Evolutionary conservation across 352 stramenopile genomes (phyloP).

Genomic region (Thalassiosira livingstoniorum): DNA sequence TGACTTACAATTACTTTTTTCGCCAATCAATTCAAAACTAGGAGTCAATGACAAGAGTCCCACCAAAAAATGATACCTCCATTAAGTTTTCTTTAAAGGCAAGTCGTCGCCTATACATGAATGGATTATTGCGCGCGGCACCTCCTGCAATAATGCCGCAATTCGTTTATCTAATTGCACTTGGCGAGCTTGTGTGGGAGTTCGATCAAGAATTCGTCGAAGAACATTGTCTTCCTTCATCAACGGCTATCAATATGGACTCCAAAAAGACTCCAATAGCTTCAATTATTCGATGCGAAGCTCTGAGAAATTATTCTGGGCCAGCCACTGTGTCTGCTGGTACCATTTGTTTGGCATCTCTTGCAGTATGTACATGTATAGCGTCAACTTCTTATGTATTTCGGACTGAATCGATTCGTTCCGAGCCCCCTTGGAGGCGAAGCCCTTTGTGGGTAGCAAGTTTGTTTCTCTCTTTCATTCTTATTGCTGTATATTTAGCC

Average conservation of each 20-base stretch:
- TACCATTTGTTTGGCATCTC: slow-evolving; percentile 61
- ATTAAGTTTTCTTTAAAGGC: slow-evolving; percentile 63
- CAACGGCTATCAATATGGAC: slow-evolving; percentile 15
- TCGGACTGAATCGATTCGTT: slow-evolving; percentile 66
- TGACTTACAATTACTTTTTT: not conserved
- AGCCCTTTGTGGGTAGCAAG: slow-evolving; percentile 71
- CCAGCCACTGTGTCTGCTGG: slow-evolving; percentile 55
- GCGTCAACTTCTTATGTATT: slow-evolving; percentile 76
- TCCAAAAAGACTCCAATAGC: slow-evolving; percentile 25
- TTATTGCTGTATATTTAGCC: slow-evolving; percentile 64
- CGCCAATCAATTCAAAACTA: not conserved
- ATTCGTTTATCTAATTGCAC: slow-evolving; percentile 76
- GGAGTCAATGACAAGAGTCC: slow-evolving; percentile 68
- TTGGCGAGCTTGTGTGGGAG: slow-evolving; percentile 74
- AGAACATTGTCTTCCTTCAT: slow-evolving; percentile 39
- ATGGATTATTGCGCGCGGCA: slow-evolving; percentile 63
- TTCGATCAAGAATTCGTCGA: slow-evolving; percentile 68
- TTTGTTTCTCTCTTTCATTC: slow-evolving; percentile 49
- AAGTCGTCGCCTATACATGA: slow-evolving; percentile 59
- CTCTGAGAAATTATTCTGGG: slow-evolving; percentile 69
- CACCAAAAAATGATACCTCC: slow-evolving; percentile 62
- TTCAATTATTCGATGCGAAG: slow-evolving; percentile 73
- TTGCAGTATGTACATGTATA: slow-evolving; percentile 70
- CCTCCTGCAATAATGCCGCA: slow-evolving; percentile 70
- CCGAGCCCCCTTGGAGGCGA: slow-evolving; percentile 70